These are phyloP conservation scores for Beauveria sp. DNA, from an alignment of 2,329 filamentous ascomycete genomes.

Conservation along the genomic window DNA sequence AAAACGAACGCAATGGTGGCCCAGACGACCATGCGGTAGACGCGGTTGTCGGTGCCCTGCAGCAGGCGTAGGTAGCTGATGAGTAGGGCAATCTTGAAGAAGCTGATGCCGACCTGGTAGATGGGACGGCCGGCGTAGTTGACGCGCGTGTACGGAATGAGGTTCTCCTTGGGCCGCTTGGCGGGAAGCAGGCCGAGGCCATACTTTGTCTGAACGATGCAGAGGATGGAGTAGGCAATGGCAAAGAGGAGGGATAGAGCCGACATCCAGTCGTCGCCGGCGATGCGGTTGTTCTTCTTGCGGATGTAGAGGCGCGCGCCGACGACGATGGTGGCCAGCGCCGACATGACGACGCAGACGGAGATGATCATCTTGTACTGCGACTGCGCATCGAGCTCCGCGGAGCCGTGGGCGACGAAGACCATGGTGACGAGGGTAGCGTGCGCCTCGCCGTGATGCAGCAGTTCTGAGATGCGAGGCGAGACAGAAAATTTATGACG, in stretches of 20 bases:
- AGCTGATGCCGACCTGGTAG: conserved; percentile 47
- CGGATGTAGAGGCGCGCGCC: conserved; percentile 34
- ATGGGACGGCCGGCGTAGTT: conserved; percentile 47
- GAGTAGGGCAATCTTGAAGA: conserved; percentile 47
- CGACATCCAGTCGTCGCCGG: conserved; percentile 38
- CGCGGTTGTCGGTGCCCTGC: conserved; percentile 36
- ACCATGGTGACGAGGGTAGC: conserved; percentile 27
- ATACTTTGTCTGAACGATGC: conserved; percentile 45
- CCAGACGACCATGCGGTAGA: conserved; percentile 38
- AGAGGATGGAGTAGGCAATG: conserved; percentile 40
- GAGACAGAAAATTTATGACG: background rate
- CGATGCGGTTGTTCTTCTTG: conserved; percentile 33
- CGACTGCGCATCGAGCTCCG: conserved; percentile 37
- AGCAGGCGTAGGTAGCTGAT: conserved; percentile 46
- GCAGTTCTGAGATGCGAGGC: background rate
- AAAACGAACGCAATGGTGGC: conserved; percentile 34
- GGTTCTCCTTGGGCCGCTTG: conserved; percentile 34
- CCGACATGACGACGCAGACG: conserved; percentile 38
- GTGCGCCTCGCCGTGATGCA: background rate
- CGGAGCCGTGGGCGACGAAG: conserved; percentile 43
- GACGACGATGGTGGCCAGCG: conserved; percentile 35
- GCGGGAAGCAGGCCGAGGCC: conserved; percentile 41
- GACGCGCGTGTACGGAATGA: conserved; percentile 37
- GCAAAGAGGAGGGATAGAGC: conserved; percentile 35
- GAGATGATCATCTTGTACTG: conserved; percentile 40